Evolutionary conservation across 495 filamentous ascomycete species (phyloP).

Genomic region (Neurospora tetraspora): DNA sequence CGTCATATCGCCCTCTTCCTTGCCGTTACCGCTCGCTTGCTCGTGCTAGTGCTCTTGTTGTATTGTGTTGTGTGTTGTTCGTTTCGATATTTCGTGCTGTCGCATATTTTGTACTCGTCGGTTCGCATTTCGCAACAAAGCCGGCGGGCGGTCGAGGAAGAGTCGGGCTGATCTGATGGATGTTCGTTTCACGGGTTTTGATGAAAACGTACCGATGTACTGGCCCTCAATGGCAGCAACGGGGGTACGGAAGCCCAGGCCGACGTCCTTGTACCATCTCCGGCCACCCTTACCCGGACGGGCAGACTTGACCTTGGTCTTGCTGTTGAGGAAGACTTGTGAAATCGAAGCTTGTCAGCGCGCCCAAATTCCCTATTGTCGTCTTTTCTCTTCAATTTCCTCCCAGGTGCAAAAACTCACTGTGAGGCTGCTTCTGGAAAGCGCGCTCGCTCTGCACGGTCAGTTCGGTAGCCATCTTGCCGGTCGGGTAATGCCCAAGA

Average conservation of each 20-base stretch:
- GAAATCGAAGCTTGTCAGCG: conserved; percentile 10
- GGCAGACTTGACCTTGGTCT: conserved; percentile 79
- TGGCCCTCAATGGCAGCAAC: conserved; percentile 93
- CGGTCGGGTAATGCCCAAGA: conserved; percentile 37
- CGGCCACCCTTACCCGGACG: conserved; percentile 69
- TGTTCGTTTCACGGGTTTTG: conserved; percentile 1
- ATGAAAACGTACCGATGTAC: conserved; percentile 83
- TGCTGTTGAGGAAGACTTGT: conserved; percentile 80
- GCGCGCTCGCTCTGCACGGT: conserved; percentile 97
- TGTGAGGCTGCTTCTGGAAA: conserved; percentile 99
- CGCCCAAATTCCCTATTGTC: conserved; percentile 2
- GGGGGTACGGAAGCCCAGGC: conserved; percentile 95
- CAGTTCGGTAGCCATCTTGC: conserved; percentile 95
- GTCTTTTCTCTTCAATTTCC: conserved; percentile 1
- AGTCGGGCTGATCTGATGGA: background rate
- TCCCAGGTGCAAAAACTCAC: conserved; percentile 15
- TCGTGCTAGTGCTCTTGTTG: background rate
- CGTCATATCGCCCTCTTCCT: background rate
- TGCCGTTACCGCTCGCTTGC: background rate
- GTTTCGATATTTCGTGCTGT: background rate
- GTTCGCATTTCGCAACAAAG: background rate
- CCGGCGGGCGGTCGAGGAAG: background rate
- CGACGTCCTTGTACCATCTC: conserved; percentile 99
- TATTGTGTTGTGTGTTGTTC: background rate
- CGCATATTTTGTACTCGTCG: background rate